Percentiles rank a stretch among this genome's conserved stretches.
Conservation (phyloP, 768 basidiomycete species). For the Clavaria fumosa region DNA sequence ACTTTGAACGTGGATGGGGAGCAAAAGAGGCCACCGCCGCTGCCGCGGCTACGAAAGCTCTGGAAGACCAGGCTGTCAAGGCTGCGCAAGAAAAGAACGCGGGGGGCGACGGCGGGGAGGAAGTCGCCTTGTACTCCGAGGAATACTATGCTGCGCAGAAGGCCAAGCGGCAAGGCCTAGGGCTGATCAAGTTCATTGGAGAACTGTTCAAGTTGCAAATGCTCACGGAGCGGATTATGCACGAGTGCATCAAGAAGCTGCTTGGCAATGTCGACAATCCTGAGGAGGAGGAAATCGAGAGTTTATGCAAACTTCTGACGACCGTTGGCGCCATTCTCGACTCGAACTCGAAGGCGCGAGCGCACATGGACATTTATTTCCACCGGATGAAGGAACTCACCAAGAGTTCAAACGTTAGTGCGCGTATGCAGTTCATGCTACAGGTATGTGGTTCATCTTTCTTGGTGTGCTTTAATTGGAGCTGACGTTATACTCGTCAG, state of each 20-base stretch:
- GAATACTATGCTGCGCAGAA: constrained; percentile 41
- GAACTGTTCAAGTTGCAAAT: constrained; percentile 96
- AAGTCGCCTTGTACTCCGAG: constrained; percentile 31
- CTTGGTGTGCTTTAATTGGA: constrained; percentile 5
- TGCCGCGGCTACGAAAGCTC: constrained; percentile 45
- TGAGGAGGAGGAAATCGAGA: constrained; percentile 95
- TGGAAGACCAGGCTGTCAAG: no score
- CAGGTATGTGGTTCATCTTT: constrained; percentile 35
- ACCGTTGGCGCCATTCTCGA: constrained; percentile 81
- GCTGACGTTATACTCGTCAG: no score
- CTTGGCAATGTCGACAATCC: constrained; percentile 85
- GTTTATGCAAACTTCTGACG: constrained; percentile 76
- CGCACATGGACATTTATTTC: constrained; percentile 88
- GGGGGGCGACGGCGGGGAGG: constrained; percentile 13
- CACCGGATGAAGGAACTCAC: constrained; percentile 70
- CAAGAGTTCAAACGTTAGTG: constrained; percentile 55
- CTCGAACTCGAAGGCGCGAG: constrained; percentile 51
- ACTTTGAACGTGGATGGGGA: constrained; percentile 92
- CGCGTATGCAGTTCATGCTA: constrained; percentile 93
- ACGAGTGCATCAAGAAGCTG: constrained; percentile 92
- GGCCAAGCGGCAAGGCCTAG: constrained; percentile 38
- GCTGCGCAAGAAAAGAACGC: constrained; percentile 34
- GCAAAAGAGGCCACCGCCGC: constrained; percentile 57
- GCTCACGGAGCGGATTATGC: constrained; percentile 95
- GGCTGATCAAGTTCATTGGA: constrained; percentile 76